Evolutionary conservation across 169 alveolate species (phyloP).

Genomic region (Eimeria sp.): DNA sequence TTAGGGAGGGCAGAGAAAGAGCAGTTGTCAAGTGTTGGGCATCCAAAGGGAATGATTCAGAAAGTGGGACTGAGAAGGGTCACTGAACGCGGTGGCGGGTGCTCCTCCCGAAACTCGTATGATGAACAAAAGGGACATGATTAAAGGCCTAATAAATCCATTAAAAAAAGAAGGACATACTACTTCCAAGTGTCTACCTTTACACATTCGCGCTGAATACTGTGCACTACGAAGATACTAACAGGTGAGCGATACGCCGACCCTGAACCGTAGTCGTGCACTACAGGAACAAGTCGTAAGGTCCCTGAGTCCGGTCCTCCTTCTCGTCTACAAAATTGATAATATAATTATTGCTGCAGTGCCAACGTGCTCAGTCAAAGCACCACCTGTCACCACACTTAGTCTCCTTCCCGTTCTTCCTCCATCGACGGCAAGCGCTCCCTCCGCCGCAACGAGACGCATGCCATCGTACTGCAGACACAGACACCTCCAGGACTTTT

Average conservation of each 20-base stretch:
- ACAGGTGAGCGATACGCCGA: neutral
- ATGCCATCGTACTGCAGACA: neutral
- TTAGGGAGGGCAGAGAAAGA: neutral
- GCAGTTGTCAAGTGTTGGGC: neutral
- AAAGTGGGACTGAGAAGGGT: constrained; percentile 33
- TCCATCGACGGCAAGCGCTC: neutral
- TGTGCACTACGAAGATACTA: neutral
- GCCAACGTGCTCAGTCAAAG: neutral
- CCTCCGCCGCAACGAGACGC: neutral
- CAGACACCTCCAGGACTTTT: neutral
- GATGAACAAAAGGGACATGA: neutral
- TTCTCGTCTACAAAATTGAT: neutral
- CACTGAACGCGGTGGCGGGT: neutral
- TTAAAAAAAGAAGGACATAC: neutral
- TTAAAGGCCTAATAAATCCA: neutral
- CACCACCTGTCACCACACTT: neutral
- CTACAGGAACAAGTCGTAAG: neutral
- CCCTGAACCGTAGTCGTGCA: neutral
- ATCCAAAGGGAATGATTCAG: neutral
- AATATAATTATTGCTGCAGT: neutral
- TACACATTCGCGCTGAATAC: neutral
- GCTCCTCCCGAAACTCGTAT: neutral
- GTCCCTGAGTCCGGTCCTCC: neutral
- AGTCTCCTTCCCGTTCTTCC: neutral
- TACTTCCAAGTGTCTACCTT: neutral